Percentiles rank a stretch among this genome's conserved stretches.
Evolutionary conservation across 2,329 filamentous ascomycete species (phyloP).

Genomic region (Fusarium sp.): DNA sequence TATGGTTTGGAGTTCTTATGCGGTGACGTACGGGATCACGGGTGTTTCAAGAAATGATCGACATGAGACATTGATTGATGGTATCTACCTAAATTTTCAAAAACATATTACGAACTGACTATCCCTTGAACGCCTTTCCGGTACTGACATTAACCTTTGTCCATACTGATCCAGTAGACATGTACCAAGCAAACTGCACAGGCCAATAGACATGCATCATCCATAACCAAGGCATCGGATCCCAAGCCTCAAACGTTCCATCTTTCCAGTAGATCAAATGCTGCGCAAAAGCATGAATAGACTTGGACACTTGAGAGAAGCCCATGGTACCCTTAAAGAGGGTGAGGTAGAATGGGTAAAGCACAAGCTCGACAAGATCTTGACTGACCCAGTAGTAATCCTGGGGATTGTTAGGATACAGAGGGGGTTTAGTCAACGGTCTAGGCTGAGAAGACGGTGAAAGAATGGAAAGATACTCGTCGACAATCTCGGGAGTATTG

Average conservation of each 20-base stretch:
- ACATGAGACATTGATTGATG: background rate
- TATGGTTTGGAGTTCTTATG: background rate
- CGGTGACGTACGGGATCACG: background rate
- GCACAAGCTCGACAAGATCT: constrained; percentile 65
- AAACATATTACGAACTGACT: background rate
- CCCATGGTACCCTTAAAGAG: constrained; percentile 41
- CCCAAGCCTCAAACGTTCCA: constrained; percentile 63
- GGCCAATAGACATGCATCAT: constrained; percentile 69
- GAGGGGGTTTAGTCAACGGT: constrained; percentile 25
- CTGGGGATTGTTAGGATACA: constrained; percentile 38
- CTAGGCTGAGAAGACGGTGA: constrained; percentile 24
- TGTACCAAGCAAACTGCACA: constrained; percentile 58
- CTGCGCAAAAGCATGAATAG: constrained; percentile 44
- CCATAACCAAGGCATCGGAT: constrained; percentile 68
- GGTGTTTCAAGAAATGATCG: background rate
- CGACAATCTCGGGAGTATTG: constrained; percentile 58
- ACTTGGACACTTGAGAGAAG: constrained; percentile 32
- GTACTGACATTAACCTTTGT: constrained; percentile 76
- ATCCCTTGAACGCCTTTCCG: constrained; percentile 48
- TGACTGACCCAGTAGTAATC: constrained; percentile 74
- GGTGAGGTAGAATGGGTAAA: constrained; percentile 57
- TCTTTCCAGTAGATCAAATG: constrained; percentile 65
- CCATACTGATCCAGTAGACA: constrained; percentile 63
- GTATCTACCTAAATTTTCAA: background rate
- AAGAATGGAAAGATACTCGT: constrained; percentile 64